Base-by-base conservation (phyloP, 306 rosid species). In the Prunus campanulata region DNA sequence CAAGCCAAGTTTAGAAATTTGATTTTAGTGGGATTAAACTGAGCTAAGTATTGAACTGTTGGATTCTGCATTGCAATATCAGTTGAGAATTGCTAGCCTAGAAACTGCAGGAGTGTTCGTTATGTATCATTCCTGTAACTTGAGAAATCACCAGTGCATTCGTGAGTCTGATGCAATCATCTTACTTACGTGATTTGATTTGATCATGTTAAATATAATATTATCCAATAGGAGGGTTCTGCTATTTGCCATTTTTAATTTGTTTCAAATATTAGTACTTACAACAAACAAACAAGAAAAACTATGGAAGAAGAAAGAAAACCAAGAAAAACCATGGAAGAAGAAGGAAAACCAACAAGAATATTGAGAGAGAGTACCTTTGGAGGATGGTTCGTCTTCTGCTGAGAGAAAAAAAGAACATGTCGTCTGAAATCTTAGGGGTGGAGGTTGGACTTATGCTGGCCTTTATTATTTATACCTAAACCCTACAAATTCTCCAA, bases 1-100 rank as follows among this genome's bases (percentile, higher is more conserved):
- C 55, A 32, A 67, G 51, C 79, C 59, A 44, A 5, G 54, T 66
- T 57, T 9, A 68, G 77, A 65, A 68, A 24, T 42, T 67, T 50
- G 72, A 56, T 56, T 68, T 7, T 46, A 9, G 51, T 25, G 68
- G 56, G 24, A 42, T 57, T 59, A 72, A 63, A 65, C 42, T 57
- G 27, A 1, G 59, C 68, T 15, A 56, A 47, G 16, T 30, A 7
- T 71, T 54, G 75, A 22, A 56, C 42, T 72, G 2, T 56, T 56
- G 22, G 54, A 57, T 56, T 72, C 39, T 42, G 16, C 44, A 25
- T 60, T 46, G 62, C 19, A 59, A 10, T 42, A 18, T 32, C 0
- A 71, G 30, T 71, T 54, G 75, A n/a, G 61, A 54, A 48, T 7
- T 63, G 68, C 6, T 63, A 15, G 22, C 68, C 5, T 29, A 30